phyloP scores from a whole-genome alignment of 768 basidiomycete species.

The Rossbeevera mucosa region DNA sequence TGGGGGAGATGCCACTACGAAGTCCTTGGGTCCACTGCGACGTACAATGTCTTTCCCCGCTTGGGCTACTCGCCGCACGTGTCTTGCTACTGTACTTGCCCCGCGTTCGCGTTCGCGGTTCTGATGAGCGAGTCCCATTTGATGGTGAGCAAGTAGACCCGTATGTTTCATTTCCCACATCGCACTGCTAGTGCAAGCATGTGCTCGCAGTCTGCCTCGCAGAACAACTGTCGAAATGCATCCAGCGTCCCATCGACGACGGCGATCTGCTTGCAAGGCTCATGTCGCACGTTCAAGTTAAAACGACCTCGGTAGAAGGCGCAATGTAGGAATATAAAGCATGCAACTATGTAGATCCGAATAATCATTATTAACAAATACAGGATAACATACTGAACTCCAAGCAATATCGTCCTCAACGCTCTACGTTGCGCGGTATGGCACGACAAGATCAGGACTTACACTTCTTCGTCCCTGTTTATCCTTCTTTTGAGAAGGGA shows the following conservation, averaged over 20 bases:
- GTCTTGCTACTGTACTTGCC: constrained; percentile 68
- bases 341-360: constrained; percentile 7
- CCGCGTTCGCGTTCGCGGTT: constrained; percentile 64
- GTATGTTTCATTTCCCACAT: background rate
- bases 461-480: constrained; percentile 29
- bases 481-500: constrained; percentile 56
- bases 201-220: constrained; percentile 64
- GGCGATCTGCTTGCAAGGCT: constrained; percentile 44
- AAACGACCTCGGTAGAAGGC: background rate
- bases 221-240: constrained; percentile 44
- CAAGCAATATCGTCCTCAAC: constrained; percentile 4
- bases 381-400: constrained; percentile 19
- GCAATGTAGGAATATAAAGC: constrained; percentile 10
- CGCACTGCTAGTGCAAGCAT: constrained; percentile 65
- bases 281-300: constrained; percentile 11
- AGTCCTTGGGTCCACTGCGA: constrained; percentile 62
- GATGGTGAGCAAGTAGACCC: constrained; percentile 44
- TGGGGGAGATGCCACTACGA: constrained; percentile 61
- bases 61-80: constrained; percentile 39
- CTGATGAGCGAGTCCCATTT: constrained; percentile 55
- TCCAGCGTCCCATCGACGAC: constrained; percentile 43
- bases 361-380: constrained; percentile 24
- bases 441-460: background rate
- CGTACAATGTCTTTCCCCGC: constrained; percentile 52
- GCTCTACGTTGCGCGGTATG: constrained; percentile 7